Conservation (phyloP, 2,329 filamentous ascomycete species). For the Cladosporium oxysporum region DNA sequence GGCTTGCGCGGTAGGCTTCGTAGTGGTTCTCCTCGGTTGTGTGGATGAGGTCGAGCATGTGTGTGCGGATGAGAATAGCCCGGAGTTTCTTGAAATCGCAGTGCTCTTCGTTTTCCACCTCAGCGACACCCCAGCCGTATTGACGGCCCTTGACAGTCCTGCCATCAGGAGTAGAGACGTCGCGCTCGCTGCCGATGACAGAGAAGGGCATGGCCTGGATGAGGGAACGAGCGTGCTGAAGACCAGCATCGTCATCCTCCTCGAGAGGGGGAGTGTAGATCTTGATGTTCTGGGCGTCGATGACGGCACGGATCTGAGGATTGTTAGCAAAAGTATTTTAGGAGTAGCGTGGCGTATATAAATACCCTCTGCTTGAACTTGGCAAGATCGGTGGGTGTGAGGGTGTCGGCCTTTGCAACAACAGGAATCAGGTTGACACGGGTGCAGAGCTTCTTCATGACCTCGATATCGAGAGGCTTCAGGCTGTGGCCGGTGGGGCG, state of each 20-base stretch:
- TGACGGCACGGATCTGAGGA: slow-evolving; percentile 82
- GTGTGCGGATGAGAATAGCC: slow-evolving; percentile 89
- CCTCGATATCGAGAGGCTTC: slow-evolving; percentile 98
- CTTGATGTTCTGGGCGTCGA: slow-evolving; percentile 98
- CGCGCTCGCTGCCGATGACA: slow-evolving; percentile 98
- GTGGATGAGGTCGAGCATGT: slow-evolving; percentile 99
- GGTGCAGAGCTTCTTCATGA: slow-evolving; percentile 98
- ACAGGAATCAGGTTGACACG: slow-evolving; percentile 98
- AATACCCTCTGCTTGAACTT: slow-evolving; percentile 94
- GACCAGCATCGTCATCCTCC: slow-evolving; percentile 96
- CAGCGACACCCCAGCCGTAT: slow-evolving; percentile 98
- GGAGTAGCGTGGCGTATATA: slow-evolving; percentile 24
- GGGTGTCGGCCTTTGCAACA: slow-evolving; percentile 96
- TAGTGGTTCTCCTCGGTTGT: slow-evolving; percentile 99
- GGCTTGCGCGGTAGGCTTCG: slow-evolving; percentile 96
- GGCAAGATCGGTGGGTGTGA: slow-evolving; percentile 86
- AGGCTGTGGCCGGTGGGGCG: slow-evolving; percentile 96
- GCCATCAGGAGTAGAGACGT: slow-evolving; percentile 93
- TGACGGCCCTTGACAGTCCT: slow-evolving; percentile 98
- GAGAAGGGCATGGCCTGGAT: slow-evolving; percentile 98
- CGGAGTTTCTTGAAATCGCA: slow-evolving; percentile 99
- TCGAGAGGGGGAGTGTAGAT: slow-evolving; percentile 98
- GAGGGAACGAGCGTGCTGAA: slow-evolving; percentile 88
- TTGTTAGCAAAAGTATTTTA: slow-evolving; percentile 31
- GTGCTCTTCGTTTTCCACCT: slow-evolving; percentile 99